Conservation (phyloP, 768 basidiomycete species). For the Leccinum variicolor region DNA sequence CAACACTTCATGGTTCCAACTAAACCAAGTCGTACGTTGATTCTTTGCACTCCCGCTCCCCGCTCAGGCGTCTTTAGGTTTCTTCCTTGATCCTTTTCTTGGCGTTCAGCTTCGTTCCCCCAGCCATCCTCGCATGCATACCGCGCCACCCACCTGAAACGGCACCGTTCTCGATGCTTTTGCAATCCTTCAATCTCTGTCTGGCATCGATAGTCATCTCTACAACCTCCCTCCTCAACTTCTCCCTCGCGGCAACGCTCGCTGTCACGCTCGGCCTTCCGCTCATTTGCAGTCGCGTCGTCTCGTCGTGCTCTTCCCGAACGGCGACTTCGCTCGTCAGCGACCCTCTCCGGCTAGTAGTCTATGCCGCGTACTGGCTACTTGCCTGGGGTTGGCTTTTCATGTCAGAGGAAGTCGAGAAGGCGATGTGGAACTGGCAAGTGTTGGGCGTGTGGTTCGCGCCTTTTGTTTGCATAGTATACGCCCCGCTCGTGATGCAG, state of each 20-base stretch:
- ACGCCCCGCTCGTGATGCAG: constrained; percentile 71
- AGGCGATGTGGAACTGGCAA: constrained; percentile 74
- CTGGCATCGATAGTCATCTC: constrained; percentile 84
- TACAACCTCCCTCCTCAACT: constrained; percentile 85
- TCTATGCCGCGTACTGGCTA: constrained; percentile 38
- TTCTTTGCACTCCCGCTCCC: background rate
- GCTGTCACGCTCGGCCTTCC: constrained; percentile 65
- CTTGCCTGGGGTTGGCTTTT: constrained; percentile 62
- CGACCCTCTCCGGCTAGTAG: background rate
- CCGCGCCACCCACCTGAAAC: constrained; percentile 22
- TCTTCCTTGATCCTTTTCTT: constrained; percentile 33
- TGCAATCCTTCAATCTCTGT: constrained; percentile 78
- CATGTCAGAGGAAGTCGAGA: constrained; percentile 40
- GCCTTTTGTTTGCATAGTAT: constrained; percentile 78
- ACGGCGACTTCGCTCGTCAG: constrained; percentile 26
- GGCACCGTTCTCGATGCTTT: constrained; percentile 44
- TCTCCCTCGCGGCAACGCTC: constrained; percentile 78
- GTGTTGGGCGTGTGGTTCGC: constrained; percentile 79
- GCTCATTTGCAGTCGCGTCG: constrained; percentile 46
- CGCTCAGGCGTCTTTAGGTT: constrained; percentile 16
- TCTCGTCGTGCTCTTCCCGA: constrained; percentile 22
- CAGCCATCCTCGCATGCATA: constrained; percentile 29
- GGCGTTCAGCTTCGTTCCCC: constrained; percentile 31
- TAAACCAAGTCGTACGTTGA: constrained; percentile 39
- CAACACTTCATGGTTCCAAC: constrained; percentile 43